Evolutionary conservation across 2,329 filamentous ascomycete genomes (phyloP).

Genomic region (Coniochaeta hoffmannii): DNA sequence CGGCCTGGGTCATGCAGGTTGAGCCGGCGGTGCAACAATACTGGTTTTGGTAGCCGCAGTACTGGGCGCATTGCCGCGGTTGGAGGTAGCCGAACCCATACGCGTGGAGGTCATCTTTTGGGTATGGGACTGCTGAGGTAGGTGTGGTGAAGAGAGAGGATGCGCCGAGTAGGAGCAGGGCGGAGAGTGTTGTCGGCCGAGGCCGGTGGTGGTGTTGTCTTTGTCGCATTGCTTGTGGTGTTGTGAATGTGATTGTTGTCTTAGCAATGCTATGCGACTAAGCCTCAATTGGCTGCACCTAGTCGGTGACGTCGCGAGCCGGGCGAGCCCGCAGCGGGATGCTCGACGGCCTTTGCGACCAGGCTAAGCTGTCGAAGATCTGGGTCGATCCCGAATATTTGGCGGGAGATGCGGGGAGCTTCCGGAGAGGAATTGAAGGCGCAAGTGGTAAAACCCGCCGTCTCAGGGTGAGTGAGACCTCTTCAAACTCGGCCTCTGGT

Average conservation of each 20-base stretch:
- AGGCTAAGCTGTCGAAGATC: not conserved
- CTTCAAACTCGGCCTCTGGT: not conserved
- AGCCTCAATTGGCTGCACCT: not conserved
- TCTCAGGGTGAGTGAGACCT: not conserved
- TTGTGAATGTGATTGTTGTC: not conserved
- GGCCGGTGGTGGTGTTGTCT: slow-evolving; percentile 16
- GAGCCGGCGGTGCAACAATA: slow-evolving; percentile 45
- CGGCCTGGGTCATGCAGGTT: slow-evolving; percentile 47
- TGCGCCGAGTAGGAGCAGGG: slow-evolving; percentile 25
- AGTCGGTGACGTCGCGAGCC: not conserved
- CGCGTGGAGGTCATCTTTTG: slow-evolving; percentile 40
- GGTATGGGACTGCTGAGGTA: slow-evolving; percentile 30
- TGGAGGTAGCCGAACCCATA: slow-evolving; percentile 42
- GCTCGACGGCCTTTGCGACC: not conserved
- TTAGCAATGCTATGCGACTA: not conserved
- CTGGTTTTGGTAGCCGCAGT: slow-evolving; percentile 48
- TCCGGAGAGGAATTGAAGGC: not conserved
- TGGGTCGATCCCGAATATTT: not conserved
- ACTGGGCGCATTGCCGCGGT: slow-evolving; percentile 39
- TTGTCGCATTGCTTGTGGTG: slow-evolving; percentile 22
- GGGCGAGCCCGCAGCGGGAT: slow-evolving; percentile 2
- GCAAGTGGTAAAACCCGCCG: not conserved
- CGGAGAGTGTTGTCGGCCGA: slow-evolving; percentile 14
- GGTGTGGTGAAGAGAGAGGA: not conserved
- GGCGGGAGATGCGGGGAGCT: not conserved